Evolutionary conservation across 805 yeast species (phyloP), one percentile per base, ranked within the genome.

Genomic region (Ogataea glucozyma): DNA sequence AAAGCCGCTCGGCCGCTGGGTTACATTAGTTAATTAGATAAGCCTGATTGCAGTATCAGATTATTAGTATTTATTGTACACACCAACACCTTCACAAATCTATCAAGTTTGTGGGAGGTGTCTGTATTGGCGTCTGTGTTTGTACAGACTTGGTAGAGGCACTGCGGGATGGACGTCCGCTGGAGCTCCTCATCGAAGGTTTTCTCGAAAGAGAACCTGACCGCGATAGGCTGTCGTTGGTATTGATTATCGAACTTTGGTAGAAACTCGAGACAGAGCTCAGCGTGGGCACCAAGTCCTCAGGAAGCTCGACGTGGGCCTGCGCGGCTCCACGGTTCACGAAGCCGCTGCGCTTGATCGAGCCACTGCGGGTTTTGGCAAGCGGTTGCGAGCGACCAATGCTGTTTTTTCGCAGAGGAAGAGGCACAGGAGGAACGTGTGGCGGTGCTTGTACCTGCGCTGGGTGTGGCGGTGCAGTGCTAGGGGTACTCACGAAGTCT

Each of bases 401-500:
- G 13, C 32, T 30, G 32, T 17, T 19, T 19, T 36, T 36, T 17
- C 31, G 30, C 14, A 12, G 21, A 12, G 21, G 29, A 8, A 17
- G 38, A 12, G 30, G 38, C 6, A 20, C 9, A 7, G 26, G 32
- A 17, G 32, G 21, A 30, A n/a, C 36, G n/a, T n/a, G n/a, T n/a
- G n/a, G n/a, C n/a, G n/a, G n/a, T n/a, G n/a, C n/a, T n/a, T n/a
- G n/a, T n/a, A n/a, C n/a, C n/a, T n/a, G n/a, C n/a, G n/a, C n/a
- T n/a, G 31, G 16, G 5, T 7, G 31, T 11, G 6, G 6, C 20
- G 31, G 31, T 8, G 20, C 16, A 14, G 38, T 33, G 8, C 36
- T 31, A 7, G 48, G 43, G 4, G 51, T 23, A 13, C 44, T 23
- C 22, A 46, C 46, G 38, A 48, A 48, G 23, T 48, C 52, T 10